Base-by-base conservation (phyloP, 2,329 filamentous ascomycete species). In the Cercospora sp. region DNA sequence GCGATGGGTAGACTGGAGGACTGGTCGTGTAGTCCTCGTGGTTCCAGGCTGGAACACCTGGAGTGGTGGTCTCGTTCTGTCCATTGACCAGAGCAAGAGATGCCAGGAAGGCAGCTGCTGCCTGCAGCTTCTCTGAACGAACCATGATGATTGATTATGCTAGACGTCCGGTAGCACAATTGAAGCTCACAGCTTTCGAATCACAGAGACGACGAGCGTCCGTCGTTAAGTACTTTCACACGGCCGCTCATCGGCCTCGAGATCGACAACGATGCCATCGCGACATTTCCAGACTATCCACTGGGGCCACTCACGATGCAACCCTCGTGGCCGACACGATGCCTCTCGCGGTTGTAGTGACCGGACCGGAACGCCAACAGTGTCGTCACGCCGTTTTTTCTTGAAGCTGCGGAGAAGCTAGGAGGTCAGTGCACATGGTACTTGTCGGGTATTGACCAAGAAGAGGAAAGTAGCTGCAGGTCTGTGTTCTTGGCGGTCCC, bases 21-120 rank as follows among this genome's bases (percentile, higher is more conserved):
- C 71, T 72, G 16, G 64, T 70, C 5, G 64, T 67, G 51, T 63
- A 72, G 63, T 72, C 71, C 62, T 69, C 71, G 49, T 72, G 71
- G 34, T 66, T 70, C 71, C 71, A 72, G n/a, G 62, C 65, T 49
- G 71, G 69, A 10, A 68, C 68, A 57, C 60, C 43, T 5, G 62
- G 49, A 12, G n/a, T 40, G 16, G 30, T 61, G 18, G 45, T 61
- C 28, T 51, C 51, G 18, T 60, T 65, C 59, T 72, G 71, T 13
- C 62, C 71, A 32, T 68, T 68, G 61, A 69, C 71, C 21, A 65
- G 16, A 21, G 69, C 63, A n/a, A 70, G 16, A 34, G 53, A 66
- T 18, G 67, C 62, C 55, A 72, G 37, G 28, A 72, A 61, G 30
- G 69, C 63, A 30, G 64, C 60, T 40, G 66, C 67, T 5, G 69